A percentile compares a stretch with the other conserved stretches of the same genome.
phyloP scores from a whole-genome alignment of 2,329 filamentous ascomycete genomes.

The Dactylellina parvicollis region DNA sequence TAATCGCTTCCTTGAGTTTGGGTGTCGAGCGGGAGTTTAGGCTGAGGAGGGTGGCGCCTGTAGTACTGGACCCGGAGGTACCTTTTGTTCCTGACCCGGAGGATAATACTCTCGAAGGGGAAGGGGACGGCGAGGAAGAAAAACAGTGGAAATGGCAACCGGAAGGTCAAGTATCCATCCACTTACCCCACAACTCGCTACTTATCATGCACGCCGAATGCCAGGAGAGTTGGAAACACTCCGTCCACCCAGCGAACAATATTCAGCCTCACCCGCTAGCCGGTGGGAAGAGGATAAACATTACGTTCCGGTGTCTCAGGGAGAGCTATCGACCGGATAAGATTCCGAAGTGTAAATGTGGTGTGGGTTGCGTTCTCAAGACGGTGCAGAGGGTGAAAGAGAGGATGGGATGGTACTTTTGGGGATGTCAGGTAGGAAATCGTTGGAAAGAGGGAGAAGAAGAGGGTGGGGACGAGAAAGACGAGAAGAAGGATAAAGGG shows the following conservation, averaged over 20 bases:
- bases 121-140: constrained; percentile 57
- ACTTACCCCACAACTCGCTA: constrained; percentile 92
- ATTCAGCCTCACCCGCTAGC: constrained; percentile 87
- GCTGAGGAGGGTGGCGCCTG: constrained; percentile 77
- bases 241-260: constrained; percentile 75
- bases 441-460: constrained; percentile 68
- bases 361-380: constrained; percentile 68
- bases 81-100: constrained; percentile 14
- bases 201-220: constrained; percentile 97
- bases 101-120: not conserved
- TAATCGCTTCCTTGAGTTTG: constrained; percentile 89
- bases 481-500: constrained; percentile 18
- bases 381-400: constrained; percentile 70
- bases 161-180: constrained; percentile 88
- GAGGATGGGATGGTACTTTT: constrained; percentile 83
- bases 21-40: constrained; percentile 95
- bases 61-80: constrained; percentile 63
- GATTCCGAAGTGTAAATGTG: constrained; percentile 82
- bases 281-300: constrained; percentile 83
- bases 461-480: constrained; percentile 57
- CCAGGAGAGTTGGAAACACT: constrained; percentile 96
- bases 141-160: constrained; percentile 61
- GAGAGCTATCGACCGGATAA: constrained; percentile 77
- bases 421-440: constrained; percentile 88
- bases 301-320: constrained; percentile 91